Evolutionary conservation across 75 land plant species (phyloP), one percentile per base, ranked within the genome.

Genomic region (Azolla pinnata): DNA sequence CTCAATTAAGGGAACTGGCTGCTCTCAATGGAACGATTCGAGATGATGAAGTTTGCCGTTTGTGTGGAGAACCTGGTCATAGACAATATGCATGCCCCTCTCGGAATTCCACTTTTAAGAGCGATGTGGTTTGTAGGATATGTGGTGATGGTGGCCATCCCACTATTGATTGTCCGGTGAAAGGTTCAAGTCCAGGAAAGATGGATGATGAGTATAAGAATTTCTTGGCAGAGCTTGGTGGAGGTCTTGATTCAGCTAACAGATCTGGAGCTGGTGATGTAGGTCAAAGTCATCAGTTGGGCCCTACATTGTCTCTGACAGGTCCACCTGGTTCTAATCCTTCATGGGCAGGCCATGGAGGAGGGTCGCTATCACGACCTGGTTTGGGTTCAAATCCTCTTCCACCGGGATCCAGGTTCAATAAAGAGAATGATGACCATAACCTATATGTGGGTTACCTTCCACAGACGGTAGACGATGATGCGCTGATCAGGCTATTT

Each of bases 141-240:
- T 91, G 97, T 57, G 97, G 97, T 32, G 97, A 91, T 72, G 97
- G 97, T 60, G 97, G 97, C 20, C 97, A 91, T 63, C 97, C 97
- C 5, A 91, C 97, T 1, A 91, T 87, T 67, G 97, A 91, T 62
- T 91, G 97, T 63, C 97, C 93, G 0, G 65, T 87, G 65, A 87
- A 91, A 68, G 93, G 83, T 2, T 67, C 77, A 21, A 34, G 84
- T 9, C 88, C 77, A 32, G 81, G 80, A 53, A 90, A 86, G 45
- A 90, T 90, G 97, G 97, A 90, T 74, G 97, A 86, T 73, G 97
- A 90, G 63, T 90, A 90, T 65, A 81, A 87, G 49, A 90, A 75
- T 49, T 90, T 90, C 54, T 68, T 90, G 63, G 97, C 91, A 7
- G 97, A 90, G 51, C 60, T 90, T n/a, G 91, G 91, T 51, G 97